phyloP scores from a whole-genome alignment of 768 basidiomycete genomes.

The Crassisporium funariophilum region DNA sequence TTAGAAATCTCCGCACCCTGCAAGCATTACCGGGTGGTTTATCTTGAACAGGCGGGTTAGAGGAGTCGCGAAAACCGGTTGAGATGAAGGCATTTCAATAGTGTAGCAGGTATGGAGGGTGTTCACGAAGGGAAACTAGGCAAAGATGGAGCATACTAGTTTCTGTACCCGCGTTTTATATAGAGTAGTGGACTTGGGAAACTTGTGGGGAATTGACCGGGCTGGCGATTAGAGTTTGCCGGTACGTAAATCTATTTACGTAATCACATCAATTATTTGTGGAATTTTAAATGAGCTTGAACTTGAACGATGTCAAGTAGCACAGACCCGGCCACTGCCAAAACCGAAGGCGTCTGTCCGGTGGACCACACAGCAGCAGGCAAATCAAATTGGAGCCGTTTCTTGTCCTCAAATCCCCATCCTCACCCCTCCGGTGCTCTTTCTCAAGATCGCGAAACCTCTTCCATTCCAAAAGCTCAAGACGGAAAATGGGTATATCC shows the following conservation, averaged over 20 bases:
- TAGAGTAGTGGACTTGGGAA: too few relatives aligned
- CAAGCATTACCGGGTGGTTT: constrained; percentile 84
- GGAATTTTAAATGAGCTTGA: too few relatives aligned
- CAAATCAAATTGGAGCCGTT: constrained; percentile 44
- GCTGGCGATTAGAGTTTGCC: constrained; percentile 11
- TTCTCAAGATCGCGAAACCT: constrained; percentile 76
- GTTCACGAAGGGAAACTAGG: neutral
- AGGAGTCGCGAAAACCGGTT: constrained; percentile 67
- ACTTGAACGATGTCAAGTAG: too few relatives aligned
- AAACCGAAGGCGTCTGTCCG: constrained; percentile 34
- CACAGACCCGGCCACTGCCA: constrained; percentile 59
- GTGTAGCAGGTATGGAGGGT: constrained; percentile 5
- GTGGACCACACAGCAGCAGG: constrained; percentile 37
- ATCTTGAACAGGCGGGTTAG: constrained; percentile 77
- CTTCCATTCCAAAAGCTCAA: constrained; percentile 79
- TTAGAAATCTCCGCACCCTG: constrained; percentile 45
- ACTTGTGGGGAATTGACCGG: constrained; percentile 9
- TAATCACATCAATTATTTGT: constrained; percentile 17
- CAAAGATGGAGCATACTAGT: neutral
- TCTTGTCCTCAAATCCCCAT: constrained; percentile 35
- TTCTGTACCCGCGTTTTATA: neutral
- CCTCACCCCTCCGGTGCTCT: constrained; percentile 38
- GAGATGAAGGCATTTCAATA: constrained; percentile 65
- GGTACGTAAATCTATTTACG: constrained; percentile 16
- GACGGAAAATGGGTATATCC: constrained; percentile 95